Evolutionary conservation across 768 basidiomycete species (phyloP).

Genomic region (Rhizopogon vulgaris): DNA sequence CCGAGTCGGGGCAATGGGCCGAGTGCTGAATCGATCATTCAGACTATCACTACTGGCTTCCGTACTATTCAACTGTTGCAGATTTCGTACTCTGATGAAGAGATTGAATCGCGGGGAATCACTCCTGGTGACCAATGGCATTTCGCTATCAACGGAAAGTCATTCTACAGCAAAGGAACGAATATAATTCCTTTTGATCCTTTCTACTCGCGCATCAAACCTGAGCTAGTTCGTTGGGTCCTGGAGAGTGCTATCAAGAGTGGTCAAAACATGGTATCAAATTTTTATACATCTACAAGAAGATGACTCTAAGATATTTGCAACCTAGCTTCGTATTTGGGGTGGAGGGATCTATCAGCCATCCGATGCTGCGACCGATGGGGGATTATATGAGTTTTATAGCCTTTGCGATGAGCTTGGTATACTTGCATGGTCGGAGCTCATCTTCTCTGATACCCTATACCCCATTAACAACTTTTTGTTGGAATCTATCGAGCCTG

Average conservation of each 20-base stretch:
- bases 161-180: slow-evolving; percentile 49
- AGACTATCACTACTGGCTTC: slow-evolving; percentile 47
- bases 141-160: slow-evolving; percentile 52
- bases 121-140: slow-evolving; percentile 58
- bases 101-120: slow-evolving; percentile 40
- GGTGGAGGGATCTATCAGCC: slow-evolving; percentile 52
- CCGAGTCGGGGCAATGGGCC: slow-evolving; percentile 3
- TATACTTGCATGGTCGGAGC: slow-evolving; percentile 56
- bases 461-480: slow-evolving; percentile 52
- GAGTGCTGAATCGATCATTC: slow-evolving; percentile 22
- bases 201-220: slow-evolving; percentile 46
- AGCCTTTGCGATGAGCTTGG: slow-evolving; percentile 54
- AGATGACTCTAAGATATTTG: background rate
- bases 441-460: slow-evolving; percentile 52
- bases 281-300: slow-evolving; percentile 6
- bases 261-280: slow-evolving; percentile 52
- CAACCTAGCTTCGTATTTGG: slow-evolving; percentile 47
- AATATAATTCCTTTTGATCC: slow-evolving; percentile 60
- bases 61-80: slow-evolving; percentile 53
- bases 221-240: slow-evolving; percentile 48
- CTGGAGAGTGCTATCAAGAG: slow-evolving; percentile 48
- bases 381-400: slow-evolving; percentile 52
- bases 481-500: slow-evolving; percentile 44
- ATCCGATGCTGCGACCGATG: slow-evolving; percentile 30
- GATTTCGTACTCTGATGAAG: slow-evolving; percentile 37